These are phyloP conservation scores for Chlamydomonas reinhardtii DNA, from an alignment of 163 green algal species.

Conservation along the genomic window DNA sequence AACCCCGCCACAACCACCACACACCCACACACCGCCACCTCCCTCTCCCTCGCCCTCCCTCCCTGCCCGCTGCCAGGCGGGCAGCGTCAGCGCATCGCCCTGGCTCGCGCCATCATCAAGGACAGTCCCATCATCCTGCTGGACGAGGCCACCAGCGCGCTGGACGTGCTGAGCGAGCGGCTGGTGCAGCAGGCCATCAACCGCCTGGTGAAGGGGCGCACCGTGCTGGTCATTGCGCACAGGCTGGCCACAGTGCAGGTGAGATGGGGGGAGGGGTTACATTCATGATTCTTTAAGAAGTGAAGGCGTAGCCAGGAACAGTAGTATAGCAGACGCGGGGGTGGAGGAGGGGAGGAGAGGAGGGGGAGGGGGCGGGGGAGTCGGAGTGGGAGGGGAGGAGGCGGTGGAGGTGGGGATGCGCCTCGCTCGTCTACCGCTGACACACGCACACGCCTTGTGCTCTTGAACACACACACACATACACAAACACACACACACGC, in stretches of 20 bases:
- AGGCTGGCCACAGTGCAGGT: constrained; percentile 85
- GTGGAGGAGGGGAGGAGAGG: no score
- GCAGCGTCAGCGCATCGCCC: constrained; percentile 89
- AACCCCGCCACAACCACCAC: no score
- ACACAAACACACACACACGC: no score
- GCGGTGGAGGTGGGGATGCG: background rate
- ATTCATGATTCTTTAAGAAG: no score
- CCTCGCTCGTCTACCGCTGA: no score
- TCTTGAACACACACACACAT: no score
- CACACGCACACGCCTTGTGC: no score
- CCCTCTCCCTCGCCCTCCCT: background rate
- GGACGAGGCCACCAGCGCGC: constrained; percentile 88
- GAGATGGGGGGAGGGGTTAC: background rate
- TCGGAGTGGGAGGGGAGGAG: no score
- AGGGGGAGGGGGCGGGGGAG: no score
- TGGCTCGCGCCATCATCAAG: constrained; percentile 86
- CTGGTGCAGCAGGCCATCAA: constrained; percentile 80
- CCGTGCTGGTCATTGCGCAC: constrained; percentile 87
- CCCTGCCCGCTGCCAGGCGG: constrained; percentile 67
- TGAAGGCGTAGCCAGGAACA: no score
- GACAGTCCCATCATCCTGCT: constrained; percentile 90
- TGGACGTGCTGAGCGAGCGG: constrained; percentile 66
- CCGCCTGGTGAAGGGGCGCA: constrained; percentile 76
- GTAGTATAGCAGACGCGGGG: no score
- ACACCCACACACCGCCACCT: no score